These are phyloP conservation scores for Chenopodium berlandieri DNA, from an alignment of 148 eudicot species.

Conservation along the genomic window DNA sequence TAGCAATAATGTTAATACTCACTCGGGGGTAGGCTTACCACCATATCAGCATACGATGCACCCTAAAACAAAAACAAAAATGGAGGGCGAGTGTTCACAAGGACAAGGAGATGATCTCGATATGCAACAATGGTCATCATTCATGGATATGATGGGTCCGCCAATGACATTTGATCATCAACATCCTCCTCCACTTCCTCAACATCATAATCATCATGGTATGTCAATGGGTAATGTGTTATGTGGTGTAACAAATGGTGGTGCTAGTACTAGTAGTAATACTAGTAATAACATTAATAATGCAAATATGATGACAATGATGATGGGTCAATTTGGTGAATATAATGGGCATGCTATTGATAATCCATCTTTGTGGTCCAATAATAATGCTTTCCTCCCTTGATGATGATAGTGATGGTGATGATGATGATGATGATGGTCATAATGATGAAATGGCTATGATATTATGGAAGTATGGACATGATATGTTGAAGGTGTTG, in stretches of 20 bases:
- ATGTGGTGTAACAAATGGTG: slow-evolving; percentile 7
- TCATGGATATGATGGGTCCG: slow-evolving; percentile 31
- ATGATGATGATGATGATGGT: neutral
- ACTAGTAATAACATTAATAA: slow-evolving; percentile 6
- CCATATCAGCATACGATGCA: neutral
- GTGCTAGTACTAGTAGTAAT: slow-evolving; percentile 15
- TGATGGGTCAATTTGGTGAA: slow-evolving; percentile 39
- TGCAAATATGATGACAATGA: slow-evolving; percentile 26
- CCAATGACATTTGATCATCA: slow-evolving; percentile 11
- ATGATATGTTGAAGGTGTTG: neutral
- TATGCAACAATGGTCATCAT: slow-evolving; percentile 41
- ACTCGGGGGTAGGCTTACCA: neutral
- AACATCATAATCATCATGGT: slow-evolving; percentile 10
- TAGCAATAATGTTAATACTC: neutral
- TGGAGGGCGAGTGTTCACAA: neutral
- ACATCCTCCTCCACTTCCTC: slow-evolving; percentile 4
- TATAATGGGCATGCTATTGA: slow-evolving; percentile 32
- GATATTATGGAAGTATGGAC: neutral
- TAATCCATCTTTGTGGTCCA: slow-evolving; percentile 30
- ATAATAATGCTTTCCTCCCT: slow-evolving; percentile 13
- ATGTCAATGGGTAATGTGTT: slow-evolving; percentile 10
- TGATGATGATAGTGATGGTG: neutral
- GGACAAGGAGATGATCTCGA: slow-evolving; percentile 20
- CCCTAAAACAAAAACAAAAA: neutral
- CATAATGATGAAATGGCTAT: neutral